Conservation (phyloP, 257 asterid species). For the Petunia secreta region DNA sequence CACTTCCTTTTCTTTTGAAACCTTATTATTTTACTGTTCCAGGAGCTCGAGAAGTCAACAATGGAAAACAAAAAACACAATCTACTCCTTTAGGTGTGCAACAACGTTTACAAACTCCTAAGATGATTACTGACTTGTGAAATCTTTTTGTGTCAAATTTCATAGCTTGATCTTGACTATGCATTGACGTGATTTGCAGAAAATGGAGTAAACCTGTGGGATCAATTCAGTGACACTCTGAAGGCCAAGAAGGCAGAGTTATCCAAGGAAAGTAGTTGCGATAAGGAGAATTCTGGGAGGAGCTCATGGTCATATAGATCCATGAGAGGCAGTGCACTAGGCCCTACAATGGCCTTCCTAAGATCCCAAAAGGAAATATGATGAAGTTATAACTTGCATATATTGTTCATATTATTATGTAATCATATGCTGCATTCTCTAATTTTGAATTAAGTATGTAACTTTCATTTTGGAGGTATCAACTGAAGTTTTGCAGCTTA, state of each 20-base stretch:
- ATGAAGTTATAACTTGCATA: slow-evolving; percentile 11
- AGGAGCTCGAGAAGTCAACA: slow-evolving; percentile 24
- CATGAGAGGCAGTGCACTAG: slow-evolving; percentile 67
- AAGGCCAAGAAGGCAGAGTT: slow-evolving; percentile 66
- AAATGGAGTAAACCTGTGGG: slow-evolving; percentile 60
- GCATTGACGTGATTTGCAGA: slow-evolving; percentile 38
- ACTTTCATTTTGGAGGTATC: neutral
- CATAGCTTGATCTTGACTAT: slow-evolving; percentile 20
- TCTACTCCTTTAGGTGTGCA: slow-evolving; percentile 22
- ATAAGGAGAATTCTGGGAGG: slow-evolving; percentile 43
- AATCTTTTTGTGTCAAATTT: neutral
- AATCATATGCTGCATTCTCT: neutral
- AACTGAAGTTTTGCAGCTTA: neutral
- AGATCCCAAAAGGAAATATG: slow-evolving; percentile 59
- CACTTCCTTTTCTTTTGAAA: neutral
- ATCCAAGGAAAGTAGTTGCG: slow-evolving; percentile 46
- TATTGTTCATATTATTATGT: neutral
- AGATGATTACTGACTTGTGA: neutral
- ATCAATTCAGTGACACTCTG: slow-evolving; percentile 60
- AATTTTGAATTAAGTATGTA: slow-evolving; percentile 8
- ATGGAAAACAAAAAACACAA: slow-evolving; percentile 2
- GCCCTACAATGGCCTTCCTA: slow-evolving; percentile 72
- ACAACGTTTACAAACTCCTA: neutral
- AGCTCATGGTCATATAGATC: slow-evolving; percentile 63
- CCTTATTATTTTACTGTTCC: neutral